These are phyloP conservation scores for Trametes villosa DNA, from an alignment of 768 basidiomycete genomes.

Conservation along the genomic window DNA sequence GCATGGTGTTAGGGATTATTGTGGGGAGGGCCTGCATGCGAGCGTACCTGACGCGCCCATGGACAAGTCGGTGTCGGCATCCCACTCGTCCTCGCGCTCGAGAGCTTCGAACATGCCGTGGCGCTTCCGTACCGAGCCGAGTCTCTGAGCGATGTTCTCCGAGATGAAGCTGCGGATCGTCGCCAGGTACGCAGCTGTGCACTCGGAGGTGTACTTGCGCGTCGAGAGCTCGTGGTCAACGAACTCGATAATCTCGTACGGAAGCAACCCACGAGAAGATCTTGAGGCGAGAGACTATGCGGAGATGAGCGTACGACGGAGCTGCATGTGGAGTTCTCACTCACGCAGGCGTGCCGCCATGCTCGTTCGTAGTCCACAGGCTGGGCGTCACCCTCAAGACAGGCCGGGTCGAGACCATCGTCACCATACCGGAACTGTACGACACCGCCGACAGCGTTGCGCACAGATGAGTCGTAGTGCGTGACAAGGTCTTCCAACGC, in stretches of 20 bases:
- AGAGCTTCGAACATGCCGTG: conserved; percentile 87
- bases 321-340: conserved; percentile 22
- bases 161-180: conserved; percentile 73
- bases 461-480: conserved; percentile 94
- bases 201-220: conserved; percentile 68
- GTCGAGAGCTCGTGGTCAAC: conserved; percentile 63
- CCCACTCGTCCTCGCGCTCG: conserved; percentile 75
- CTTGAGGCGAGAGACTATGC: conserved; percentile 65
- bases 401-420: conserved; percentile 96
- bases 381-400: conserved; percentile 92
- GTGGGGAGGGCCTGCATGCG: no score
- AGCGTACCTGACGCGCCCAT: conserved; percentile 70
- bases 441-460: conserved; percentile 92
- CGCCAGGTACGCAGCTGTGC: conserved; percentile 69
- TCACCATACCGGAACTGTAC: conserved; percentile 98
- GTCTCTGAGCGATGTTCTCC: conserved; percentile 63
- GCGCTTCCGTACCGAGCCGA: conserved; percentile 68
- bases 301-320: neutral
- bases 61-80: conserved; percentile 74
- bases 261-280: conserved; percentile 68
- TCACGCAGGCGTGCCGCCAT: conserved; percentile 82
- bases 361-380: conserved; percentile 90
- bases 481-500: conserved; percentile 96
- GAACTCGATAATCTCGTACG: conserved; percentile 83
- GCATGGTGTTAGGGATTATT: conserved; percentile 2